Evolutionary conservation across 257 asterid genomes (phyloP), one percentile per base, ranked within the genome.

Genomic region (Nyctanthes arbortristis): DNA sequence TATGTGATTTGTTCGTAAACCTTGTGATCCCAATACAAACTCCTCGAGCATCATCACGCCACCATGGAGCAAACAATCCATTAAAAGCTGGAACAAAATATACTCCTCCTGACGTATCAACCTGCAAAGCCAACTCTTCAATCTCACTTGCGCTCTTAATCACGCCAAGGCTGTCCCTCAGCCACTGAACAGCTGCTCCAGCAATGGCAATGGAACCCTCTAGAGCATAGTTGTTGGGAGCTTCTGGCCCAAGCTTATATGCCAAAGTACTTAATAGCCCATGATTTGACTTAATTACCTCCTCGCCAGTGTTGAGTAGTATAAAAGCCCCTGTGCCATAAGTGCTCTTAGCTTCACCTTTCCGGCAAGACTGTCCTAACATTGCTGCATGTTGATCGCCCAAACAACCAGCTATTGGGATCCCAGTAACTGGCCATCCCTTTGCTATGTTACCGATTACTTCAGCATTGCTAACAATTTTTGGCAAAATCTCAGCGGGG

Each of bases 121-220:
- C 99, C 80, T 84, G 75, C 71, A 71, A 45, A 13, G 99, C 99
- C 89, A 91, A 60, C 54, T 79, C 95, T 79, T 93, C 99, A n/a
- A 89, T 89, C 80, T 93, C 99, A 34, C 91, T 68, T 4, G 99
- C 99, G 13, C 56, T 78, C 56, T 73, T 91, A 57, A 93, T 93
- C 34, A 93, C 65, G 3, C 97, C 97, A n/a, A 93, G 95, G 59
- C 97, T 65, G 34, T 93, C 99, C 63, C 99, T 77, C 5, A 93
- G 92, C 97, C 99, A 93, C 80, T 93, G 99, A 47, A 93, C 99
- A 0, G 97, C 99, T 0, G 99, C 99, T 11, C 99, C 97, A 16
- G 99, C 97, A 24, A 91, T 93, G 40, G 99, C 99, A 57, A 93
- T 93, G 8, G 99, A 93, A 13, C 99, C 99, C 78, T 93, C 99